Base-by-base conservation (phyloP, 2,329 filamentous ascomycete species). In the Pseudocercospora ulei region DNA sequence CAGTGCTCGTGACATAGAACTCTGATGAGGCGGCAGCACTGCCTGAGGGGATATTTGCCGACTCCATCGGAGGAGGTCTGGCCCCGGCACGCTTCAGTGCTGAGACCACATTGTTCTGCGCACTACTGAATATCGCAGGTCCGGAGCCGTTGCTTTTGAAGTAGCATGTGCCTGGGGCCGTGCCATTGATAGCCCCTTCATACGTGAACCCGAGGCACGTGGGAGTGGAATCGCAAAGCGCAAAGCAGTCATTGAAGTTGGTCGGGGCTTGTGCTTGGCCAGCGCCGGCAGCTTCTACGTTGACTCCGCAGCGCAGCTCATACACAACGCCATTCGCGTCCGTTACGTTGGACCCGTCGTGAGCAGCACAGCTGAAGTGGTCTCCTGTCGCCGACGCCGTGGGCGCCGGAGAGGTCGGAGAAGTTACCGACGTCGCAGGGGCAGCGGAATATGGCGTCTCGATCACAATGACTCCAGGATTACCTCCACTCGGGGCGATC, bases 171-270 rank as follows among this genome's bases (percentile, higher is more conserved):
- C 53, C 53, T 7, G 44, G 37, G 17, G 52, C 52, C 14, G 38
- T 39, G 7, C 52, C 51, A 28, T 50, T 47, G 7, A 40, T 41
- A 8, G 46, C 46, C 11, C 50, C 47, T 1, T 42, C 31, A 34
- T 51, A 56, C 2, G 41, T 47, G 41, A 49, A 53, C 2, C 41
- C 53, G 8, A 40, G 45, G 39, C 52, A 56, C n/a, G 35, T 43
- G 3, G 41, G 11, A 6, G 34, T 35, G 23, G 14, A 27, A 22
- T 52, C 49, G 34, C 53, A 55, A 7, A 49, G 37, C 5, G 24
- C 36, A 39, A 55, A 52, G 26, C 52, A 56, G 9, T 52, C 49
- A 35, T 49, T 39, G 36, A 44, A 49, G 5, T 34, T 35, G 8
- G 11, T 33, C 2, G 33, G 13, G 7, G 35, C 39, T 26, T 28